These are phyloP conservation scores for Oxyria digyna DNA, from an alignment of 148 eudicot species.

Conservation along the genomic window DNA sequence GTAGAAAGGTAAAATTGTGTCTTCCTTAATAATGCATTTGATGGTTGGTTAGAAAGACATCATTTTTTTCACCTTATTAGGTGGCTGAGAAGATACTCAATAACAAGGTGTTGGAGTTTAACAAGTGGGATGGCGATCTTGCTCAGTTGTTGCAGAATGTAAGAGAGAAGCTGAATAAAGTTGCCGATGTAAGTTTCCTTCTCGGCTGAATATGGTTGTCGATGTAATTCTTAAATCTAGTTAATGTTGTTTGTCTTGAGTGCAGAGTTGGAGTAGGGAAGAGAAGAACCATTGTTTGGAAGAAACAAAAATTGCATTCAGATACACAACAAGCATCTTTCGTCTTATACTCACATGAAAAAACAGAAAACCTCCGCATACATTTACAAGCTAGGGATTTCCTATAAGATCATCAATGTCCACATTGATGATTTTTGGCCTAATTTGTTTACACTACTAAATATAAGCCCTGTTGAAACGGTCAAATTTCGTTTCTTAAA, in stretches of 20 bases:
- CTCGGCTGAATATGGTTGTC: background rate
- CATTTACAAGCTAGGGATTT: too few species aligned
- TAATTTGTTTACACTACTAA: too few species aligned
- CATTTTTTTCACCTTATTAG: conserved; percentile 14
- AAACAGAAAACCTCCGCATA: too few species aligned
- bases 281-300: conserved; percentile 92
- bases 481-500: too few species aligned
- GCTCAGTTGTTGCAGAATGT: conserved; percentile 72
- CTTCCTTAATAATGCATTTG: too few species aligned
- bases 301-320: conserved; percentile 89
- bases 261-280: conserved; percentile 84
- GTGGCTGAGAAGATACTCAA: conserved; percentile 73
- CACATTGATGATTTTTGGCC: too few species aligned
- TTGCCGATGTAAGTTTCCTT: conserved; percentile 56
- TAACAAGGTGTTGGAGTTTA: conserved; percentile 70
- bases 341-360: conserved; percentile 42
- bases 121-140: conserved; percentile 90
- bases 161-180: conserved; percentile 75
- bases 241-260: background rate
- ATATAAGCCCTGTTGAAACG: too few species aligned
- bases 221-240: background rate
- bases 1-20: conserved; percentile 45
- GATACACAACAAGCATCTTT: conserved; percentile 56
- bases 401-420: too few species aligned
- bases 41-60: too few species aligned